Evolutionary conservation across 2,329 filamentous ascomycete genomes (phyloP).

Genomic region (Aspergillus niger): DNA sequence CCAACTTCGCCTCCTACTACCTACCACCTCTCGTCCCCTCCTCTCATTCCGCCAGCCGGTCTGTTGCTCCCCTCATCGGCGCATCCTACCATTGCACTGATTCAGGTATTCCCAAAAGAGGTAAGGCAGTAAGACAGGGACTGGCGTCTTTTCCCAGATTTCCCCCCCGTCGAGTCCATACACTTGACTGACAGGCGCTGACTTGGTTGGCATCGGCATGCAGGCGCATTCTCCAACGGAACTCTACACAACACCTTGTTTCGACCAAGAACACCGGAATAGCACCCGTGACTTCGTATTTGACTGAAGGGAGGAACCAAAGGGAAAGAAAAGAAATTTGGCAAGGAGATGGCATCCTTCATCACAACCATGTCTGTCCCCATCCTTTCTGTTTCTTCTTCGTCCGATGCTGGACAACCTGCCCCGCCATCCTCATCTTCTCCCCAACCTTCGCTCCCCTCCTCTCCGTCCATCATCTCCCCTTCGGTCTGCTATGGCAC

Average conservation of each 20-base stretch:
- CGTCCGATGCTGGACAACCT: slow-evolving; percentile 28
- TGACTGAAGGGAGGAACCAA: background rate
- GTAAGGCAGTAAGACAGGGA: background rate
- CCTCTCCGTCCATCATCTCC: slow-evolving; percentile 26
- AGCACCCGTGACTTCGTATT: slow-evolving; percentile 1
- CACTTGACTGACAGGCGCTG: slow-evolving; percentile 1
- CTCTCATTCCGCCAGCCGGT: background rate
- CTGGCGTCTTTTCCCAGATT: background rate
- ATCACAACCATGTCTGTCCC: slow-evolving; percentile 77
- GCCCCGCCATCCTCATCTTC: slow-evolving; percentile 23
- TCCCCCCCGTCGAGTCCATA: background rate
- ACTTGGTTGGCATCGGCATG: slow-evolving; percentile 12
- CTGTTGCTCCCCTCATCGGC: background rate
- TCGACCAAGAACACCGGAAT: background rate
- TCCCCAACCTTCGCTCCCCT: slow-evolving; percentile 20
- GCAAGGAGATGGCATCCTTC: slow-evolving; percentile 67
- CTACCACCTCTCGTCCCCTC: background rate
- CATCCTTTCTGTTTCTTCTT: slow-evolving; percentile 37
- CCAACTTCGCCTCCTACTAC: background rate
- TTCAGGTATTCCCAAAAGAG: background rate
- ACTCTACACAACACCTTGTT: slow-evolving; percentile 6
- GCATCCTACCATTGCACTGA: background rate
- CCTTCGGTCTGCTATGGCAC: slow-evolving; percentile 35
- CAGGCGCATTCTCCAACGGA: slow-evolving; percentile 10
- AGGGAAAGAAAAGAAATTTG: background rate